Conservation (phyloP, 768 basidiomycete genomes). For the Podaxis pistillaris region DNA sequence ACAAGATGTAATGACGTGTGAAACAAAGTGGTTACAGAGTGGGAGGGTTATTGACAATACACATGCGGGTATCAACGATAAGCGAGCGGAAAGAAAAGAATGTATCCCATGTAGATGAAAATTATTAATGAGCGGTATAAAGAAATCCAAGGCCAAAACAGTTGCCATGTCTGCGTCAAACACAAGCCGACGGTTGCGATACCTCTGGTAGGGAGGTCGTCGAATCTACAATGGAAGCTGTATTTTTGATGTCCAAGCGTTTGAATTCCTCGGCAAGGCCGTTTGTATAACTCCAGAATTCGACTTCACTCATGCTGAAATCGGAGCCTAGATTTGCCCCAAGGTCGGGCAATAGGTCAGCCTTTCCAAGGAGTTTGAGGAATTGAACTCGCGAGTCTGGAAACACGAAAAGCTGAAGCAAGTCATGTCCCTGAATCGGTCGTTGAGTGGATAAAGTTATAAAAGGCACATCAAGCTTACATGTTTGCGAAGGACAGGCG, state of each 20-base stretch:
- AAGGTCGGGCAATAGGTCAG: slow-evolving; percentile 40
- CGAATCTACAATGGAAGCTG: background rate
- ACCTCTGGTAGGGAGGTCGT: background rate
- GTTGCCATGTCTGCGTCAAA: background rate
- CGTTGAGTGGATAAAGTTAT: slow-evolving; percentile 2
- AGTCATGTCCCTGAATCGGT: slow-evolving; percentile 44
- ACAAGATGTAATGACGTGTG: too few relatives aligned
- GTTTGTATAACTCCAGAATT: slow-evolving; percentile 68
- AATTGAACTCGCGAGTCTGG: slow-evolving; percentile 76
- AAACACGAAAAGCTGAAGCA: slow-evolving; percentile 63
- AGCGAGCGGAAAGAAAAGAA: background rate
- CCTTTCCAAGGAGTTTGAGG: slow-evolving; percentile 48
- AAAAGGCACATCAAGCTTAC: slow-evolving; percentile 37
- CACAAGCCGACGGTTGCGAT: background rate
- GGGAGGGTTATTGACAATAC: background rate
- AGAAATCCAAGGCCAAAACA: background rate
- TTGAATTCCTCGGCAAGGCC: slow-evolving; percentile 17
- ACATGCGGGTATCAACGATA: background rate
- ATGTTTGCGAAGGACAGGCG: slow-evolving; percentile 52
- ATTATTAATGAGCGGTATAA: background rate
- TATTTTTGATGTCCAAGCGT: background rate
- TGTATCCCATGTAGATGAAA: background rate
- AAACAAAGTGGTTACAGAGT: too few relatives aligned
- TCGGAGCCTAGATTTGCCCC: slow-evolving; percentile 28
- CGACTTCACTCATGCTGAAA: slow-evolving; percentile 40